Percentiles rank a stretch among this genome's conserved stretches.
phyloP scores from a whole-genome alignment of 371 early-diverging fungal genomes.

The Actinomucor elegans region DNA sequence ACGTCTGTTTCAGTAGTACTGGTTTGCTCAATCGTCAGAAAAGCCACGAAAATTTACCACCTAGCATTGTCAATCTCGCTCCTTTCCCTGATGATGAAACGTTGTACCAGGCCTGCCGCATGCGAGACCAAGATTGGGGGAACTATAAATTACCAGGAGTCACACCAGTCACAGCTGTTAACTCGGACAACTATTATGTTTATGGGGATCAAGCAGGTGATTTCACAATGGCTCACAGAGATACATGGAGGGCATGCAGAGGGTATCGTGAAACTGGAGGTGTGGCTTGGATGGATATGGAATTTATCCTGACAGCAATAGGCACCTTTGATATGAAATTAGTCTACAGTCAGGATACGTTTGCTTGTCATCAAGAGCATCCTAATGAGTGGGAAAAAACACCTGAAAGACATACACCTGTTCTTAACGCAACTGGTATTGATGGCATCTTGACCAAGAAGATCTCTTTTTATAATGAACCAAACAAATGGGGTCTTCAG shows the following conservation, averaged over 20 bases:
- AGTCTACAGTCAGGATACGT: slow-evolving; percentile 31
- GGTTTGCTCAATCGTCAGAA: background rate
- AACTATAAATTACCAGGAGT: slow-evolving; percentile 27
- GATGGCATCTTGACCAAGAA: slow-evolving; percentile 29
- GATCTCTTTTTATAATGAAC: slow-evolving; percentile 28
- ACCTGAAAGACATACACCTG: slow-evolving; percentile 26
- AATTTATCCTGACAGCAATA: slow-evolving; percentile 41
- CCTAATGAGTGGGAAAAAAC: slow-evolving; percentile 39
- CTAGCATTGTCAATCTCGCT: slow-evolving; percentile 36
- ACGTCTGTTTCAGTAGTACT: background rate
- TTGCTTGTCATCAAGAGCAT: slow-evolving; percentile 47
- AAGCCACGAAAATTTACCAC: slow-evolving; percentile 42
- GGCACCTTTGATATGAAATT: slow-evolving; percentile 37
- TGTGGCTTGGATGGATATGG: slow-evolving; percentile 49
- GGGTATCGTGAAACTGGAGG: slow-evolving; percentile 48
- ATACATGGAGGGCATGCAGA: slow-evolving; percentile 40
- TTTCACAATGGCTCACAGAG: slow-evolving; percentile 47
- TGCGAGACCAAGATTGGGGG: slow-evolving; percentile 39
- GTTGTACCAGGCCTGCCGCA: slow-evolving; percentile 32
- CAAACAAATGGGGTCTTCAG: slow-evolving; percentile 39
- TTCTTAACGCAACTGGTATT: slow-evolving; percentile 11
- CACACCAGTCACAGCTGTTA: slow-evolving; percentile 8
- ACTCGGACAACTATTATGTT: slow-evolving; percentile 25
- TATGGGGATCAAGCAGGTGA: slow-evolving; percentile 47
- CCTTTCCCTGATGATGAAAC: slow-evolving; percentile 41